Conservation (phyloP, 1,284 basidiomycete genomes). For the Tilletia horrida region DNA sequence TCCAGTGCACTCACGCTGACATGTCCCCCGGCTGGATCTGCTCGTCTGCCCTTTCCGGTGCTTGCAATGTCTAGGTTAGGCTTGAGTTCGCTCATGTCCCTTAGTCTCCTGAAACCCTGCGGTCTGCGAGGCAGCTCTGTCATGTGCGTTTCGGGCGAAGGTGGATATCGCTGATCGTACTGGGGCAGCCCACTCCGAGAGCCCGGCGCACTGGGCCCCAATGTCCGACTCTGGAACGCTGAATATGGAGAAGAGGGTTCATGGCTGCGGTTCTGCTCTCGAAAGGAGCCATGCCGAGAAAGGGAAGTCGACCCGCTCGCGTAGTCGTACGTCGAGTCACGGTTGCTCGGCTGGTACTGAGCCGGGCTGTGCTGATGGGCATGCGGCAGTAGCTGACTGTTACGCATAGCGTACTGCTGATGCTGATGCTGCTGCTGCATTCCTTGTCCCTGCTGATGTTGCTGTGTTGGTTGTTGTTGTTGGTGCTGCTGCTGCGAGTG, state of each 20-base stretch:
- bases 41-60: conserved; percentile 27
- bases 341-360: background rate
- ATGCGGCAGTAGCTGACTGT: background rate
- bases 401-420: background rate
- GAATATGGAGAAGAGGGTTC: background rate
- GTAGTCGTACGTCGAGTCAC: background rate
- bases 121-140: conserved; percentile 9
- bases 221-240: background rate
- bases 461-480: background rate
- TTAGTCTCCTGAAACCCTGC: conserved; percentile 14
- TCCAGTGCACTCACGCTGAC: conserved; percentile 35
- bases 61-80: conserved; percentile 16
- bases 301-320: background rate
- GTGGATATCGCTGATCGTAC: conserved; percentile 2
- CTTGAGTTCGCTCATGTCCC: conserved; percentile 18
- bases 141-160: conserved; percentile 6
- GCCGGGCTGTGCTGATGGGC: background rate
- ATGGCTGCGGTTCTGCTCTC: background rate
- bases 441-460: background rate
- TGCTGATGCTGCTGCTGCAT: background rate
- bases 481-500: background rate
- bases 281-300: conserved; percentile 2
- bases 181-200: background rate
- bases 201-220: background rate
- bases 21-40: conserved; percentile 50